Percentiles rank a stretch among this genome's conserved stretches.
These are phyloP conservation scores for Podosphaera xanthii DNA, from an alignment of 2,329 filamentous ascomycete species.

Conservation along the genomic window DNA sequence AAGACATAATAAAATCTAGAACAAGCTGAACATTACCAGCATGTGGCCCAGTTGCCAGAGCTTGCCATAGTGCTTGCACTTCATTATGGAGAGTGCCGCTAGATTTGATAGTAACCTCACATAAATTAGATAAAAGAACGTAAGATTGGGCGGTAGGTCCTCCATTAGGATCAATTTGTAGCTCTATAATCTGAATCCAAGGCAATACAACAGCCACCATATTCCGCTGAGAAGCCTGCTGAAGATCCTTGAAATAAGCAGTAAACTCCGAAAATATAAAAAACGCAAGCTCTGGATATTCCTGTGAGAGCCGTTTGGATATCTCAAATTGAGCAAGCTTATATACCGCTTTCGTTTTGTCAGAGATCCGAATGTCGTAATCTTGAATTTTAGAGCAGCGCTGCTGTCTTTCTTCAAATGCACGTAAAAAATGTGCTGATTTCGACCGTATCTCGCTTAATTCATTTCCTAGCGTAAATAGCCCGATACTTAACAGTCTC, in stretches of 20 bases:
- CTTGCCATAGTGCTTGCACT: conserved; percentile 93
- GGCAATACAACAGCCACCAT: conserved; percentile 85
- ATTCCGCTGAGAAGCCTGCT: conserved; percentile 67
- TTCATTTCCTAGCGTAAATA: conserved; percentile 85
- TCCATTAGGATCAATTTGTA: conserved; percentile 78
- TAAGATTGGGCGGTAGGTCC: conserved; percentile 81
- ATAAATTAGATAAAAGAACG: conserved; percentile 79
- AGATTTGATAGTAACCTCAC: conserved; percentile 89
- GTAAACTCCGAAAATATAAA: conserved; percentile 92
- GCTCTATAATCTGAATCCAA: conserved; percentile 86
- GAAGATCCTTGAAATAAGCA: conserved; percentile 71
- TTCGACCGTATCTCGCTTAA: conserved; percentile 75
- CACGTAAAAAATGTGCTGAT: conserved; percentile 58
- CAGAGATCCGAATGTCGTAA: conserved; percentile 93
- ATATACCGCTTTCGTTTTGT: conserved; percentile 95
- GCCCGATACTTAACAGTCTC: conserved; percentile 67
- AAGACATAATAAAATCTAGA: conserved; percentile 83
- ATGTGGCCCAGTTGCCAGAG: conserved; percentile 76
- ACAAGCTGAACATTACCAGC: conserved; percentile 86
- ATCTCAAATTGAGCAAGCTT: conserved; percentile 95
- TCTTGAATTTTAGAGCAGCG: conserved; percentile 84
- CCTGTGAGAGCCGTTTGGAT: conserved; percentile 68
- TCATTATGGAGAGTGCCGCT: conserved; percentile 81
- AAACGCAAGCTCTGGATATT: conserved; percentile 76
- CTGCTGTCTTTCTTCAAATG: conserved; percentile 60